Evolutionary conservation across 495 filamentous ascomycete genomes (phyloP).

Genomic region (Darksidea phi): DNA sequence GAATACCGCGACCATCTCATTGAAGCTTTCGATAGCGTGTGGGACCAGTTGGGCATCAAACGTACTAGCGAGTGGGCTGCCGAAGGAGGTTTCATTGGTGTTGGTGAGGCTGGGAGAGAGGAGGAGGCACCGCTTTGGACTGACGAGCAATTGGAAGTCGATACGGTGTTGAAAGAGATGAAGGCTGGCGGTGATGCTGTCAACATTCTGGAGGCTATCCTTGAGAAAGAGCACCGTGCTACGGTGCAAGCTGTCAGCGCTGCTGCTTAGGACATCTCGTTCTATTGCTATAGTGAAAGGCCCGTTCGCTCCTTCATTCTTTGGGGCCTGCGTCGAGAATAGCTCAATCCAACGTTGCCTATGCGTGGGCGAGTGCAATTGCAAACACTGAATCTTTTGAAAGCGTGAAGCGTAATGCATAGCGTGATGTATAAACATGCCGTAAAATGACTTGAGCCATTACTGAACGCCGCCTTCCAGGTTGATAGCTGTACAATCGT

Average conservation of each 20-base stretch:
- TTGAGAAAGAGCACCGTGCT: slow-evolving; percentile 47
- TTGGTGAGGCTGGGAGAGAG: slow-evolving; percentile 66
- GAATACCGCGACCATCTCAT: slow-evolving; percentile 81
- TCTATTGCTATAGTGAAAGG: not conserved
- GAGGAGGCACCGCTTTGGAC: slow-evolving; percentile 75
- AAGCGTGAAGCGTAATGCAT: no score
- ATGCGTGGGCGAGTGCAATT: no score
- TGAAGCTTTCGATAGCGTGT: slow-evolving; percentile 81
- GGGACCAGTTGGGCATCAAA: slow-evolving; percentile 84
- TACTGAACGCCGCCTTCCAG: no score
- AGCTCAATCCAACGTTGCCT: no score
- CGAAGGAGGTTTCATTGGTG: slow-evolving; percentile 89
- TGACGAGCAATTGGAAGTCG: slow-evolving; percentile 76
- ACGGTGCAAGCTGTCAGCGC: slow-evolving; percentile 44
- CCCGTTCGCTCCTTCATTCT: slow-evolving; percentile 22
- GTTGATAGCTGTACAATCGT: no score
- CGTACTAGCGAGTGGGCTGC: slow-evolving; percentile 86
- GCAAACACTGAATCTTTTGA: no score
- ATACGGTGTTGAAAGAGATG: slow-evolving; percentile 52
- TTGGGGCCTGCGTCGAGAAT: slow-evolving; percentile 4
- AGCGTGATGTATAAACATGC: no score
- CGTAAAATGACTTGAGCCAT: no score
- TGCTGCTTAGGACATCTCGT: slow-evolving; percentile 38
- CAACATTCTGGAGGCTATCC: slow-evolving; percentile 45
- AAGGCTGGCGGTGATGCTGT: slow-evolving; percentile 46